These are phyloP conservation scores for Coemansia sp. DNA, from an alignment of 192 early-diverging fungal genomes.

Conservation along the genomic window DNA sequence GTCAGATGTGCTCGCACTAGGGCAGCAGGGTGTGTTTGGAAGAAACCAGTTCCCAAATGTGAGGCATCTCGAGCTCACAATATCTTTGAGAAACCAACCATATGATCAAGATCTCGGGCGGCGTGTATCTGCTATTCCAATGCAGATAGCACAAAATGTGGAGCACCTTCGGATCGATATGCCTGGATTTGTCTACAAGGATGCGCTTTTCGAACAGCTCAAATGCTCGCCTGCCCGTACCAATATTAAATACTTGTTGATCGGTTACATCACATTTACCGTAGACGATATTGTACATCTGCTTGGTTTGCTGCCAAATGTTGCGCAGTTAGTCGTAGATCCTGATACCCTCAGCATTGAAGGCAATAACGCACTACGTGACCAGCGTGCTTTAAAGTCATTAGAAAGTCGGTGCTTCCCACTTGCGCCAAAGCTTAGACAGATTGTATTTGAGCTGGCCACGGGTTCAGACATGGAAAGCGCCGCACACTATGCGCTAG, in stretches of 20 bases:
- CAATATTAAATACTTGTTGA: neutral
- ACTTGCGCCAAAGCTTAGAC: slow-evolving; percentile 5
- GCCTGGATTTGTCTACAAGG: slow-evolving; percentile 12
- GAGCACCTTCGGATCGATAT: slow-evolving; percentile 6
- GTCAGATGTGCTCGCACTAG: neutral
- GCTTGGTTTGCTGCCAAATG: neutral
- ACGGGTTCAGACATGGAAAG: slow-evolving; percentile 16
- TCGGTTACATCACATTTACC: too few relatives aligned
- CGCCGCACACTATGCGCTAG: slow-evolving; percentile 19
- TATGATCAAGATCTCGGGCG: slow-evolving; percentile 1
- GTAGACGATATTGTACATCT: too few relatives aligned
- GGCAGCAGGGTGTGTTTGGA: neutral
- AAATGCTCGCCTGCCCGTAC: neutral
- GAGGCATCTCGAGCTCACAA: neutral
- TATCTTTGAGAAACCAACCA: slow-evolving; percentile 15
- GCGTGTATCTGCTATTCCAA: slow-evolving; percentile 1
- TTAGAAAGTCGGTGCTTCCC: neutral
- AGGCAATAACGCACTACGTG: too few relatives aligned
- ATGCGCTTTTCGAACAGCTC: slow-evolving; percentile 7
- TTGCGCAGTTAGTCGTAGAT: slow-evolving; percentile 13
- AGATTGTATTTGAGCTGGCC: slow-evolving; percentile 18
- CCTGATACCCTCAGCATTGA: slow-evolving; percentile 8
- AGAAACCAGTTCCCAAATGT: slow-evolving; percentile 1
- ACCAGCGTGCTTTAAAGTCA: too few relatives aligned
- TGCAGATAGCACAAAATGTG: slow-evolving; percentile 7